These are phyloP conservation scores for Lachancea kluyveri DNA, from an alignment of 805 yeast species.

Conservation along the genomic window DNA sequence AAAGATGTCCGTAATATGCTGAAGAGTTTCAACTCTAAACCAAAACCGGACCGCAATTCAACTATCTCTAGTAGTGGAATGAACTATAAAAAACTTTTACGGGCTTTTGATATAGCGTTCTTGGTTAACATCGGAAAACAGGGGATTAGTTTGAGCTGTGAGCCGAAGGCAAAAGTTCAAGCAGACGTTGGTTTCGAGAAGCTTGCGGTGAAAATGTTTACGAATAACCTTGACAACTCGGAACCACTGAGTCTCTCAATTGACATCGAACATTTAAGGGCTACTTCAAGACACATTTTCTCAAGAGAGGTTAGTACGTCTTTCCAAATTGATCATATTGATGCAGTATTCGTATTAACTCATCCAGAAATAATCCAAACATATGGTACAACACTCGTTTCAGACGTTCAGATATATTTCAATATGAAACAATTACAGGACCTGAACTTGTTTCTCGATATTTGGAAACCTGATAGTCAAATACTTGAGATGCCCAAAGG, in stretches of 20 bases:
- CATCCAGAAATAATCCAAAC: constrained; percentile 37
- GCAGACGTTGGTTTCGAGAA: constrained; percentile 74
- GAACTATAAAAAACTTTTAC: constrained; percentile 38
- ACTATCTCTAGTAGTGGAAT: constrained; percentile 6
- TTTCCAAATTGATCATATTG: constrained; percentile 40
- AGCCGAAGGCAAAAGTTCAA: constrained; percentile 88
- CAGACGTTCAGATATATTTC: constrained; percentile 54
- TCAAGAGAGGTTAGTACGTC: constrained; percentile 87
- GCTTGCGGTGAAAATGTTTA: constrained; percentile 50
- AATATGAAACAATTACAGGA: constrained; percentile 86
- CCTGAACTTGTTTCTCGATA: constrained; percentile 70
- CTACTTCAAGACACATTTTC: constrained; percentile 82
- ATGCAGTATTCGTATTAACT: constrained; percentile 43
- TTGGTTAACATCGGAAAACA: constrained; percentile 68
- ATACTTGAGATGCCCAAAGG: constrained; percentile 17
- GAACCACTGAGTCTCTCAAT: constrained; percentile 41
- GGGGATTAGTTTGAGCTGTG: constrained; percentile 74
- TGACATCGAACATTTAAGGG: constrained; percentile 49
- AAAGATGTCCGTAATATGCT: constrained; percentile 45
- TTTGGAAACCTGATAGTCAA: constrained; percentile 59
- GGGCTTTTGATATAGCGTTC: constrained; percentile 54
- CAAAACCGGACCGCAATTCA: constrained; percentile 7
- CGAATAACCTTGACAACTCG: constrained; percentile 38
- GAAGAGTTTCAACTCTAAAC: constrained; percentile 22
- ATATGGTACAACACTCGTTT: constrained; percentile 45